phyloP scores from a whole-genome alignment of 495 filamentous ascomycete genomes.

The Podospora pseudocomata region DNA sequence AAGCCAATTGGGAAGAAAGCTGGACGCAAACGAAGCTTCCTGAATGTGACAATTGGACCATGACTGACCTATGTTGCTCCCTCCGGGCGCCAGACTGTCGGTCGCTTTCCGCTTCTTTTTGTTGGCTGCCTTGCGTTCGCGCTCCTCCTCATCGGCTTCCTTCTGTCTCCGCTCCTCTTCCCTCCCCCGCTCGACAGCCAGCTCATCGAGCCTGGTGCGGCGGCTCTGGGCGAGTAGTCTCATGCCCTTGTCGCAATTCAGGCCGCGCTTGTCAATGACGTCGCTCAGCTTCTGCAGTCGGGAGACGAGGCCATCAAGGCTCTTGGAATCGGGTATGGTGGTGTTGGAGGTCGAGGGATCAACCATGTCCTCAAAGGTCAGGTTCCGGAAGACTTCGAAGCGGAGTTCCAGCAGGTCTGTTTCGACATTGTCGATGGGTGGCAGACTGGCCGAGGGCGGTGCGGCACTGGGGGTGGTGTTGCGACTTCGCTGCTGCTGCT shows the following conservation, averaged over 20 bases:
- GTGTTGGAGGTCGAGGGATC: conserved; percentile 59
- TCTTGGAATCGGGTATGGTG: conserved; percentile 69
- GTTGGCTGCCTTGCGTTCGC: conserved; percentile 47
- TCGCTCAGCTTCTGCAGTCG: conserved; percentile 63
- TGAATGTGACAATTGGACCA: background rate
- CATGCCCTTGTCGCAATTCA: conserved; percentile 68
- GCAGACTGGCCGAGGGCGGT: conserved; percentile 45
- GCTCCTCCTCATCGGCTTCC: conserved; percentile 44
- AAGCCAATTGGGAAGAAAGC: background rate
- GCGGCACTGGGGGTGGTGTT: conserved; percentile 77
- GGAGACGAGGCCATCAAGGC: conserved; percentile 63
- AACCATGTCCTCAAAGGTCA: conserved; percentile 69
- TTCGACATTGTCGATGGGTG: conserved; percentile 55
- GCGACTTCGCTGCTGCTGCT: conserved; percentile 63
- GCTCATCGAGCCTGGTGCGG: conserved; percentile 54
- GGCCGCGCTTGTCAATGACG: conserved; percentile 60
- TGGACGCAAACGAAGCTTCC: background rate
- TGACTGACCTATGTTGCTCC: conserved; percentile 61
- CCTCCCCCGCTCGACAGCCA: conserved; percentile 40
- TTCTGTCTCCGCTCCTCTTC: conserved; percentile 39
- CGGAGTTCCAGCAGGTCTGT: conserved; percentile 62
- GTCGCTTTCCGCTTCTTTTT: conserved; percentile 58
- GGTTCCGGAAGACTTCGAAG: conserved; percentile 46
- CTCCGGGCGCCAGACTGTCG: conserved; percentile 59
- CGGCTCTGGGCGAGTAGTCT: conserved; percentile 61